A percentile compares a stretch with the other conserved stretches of the same genome.
phyloP scores from a whole-genome alignment of 2,329 filamentous ascomycete genomes.

The Pseudogymnoascus sp. region DNA sequence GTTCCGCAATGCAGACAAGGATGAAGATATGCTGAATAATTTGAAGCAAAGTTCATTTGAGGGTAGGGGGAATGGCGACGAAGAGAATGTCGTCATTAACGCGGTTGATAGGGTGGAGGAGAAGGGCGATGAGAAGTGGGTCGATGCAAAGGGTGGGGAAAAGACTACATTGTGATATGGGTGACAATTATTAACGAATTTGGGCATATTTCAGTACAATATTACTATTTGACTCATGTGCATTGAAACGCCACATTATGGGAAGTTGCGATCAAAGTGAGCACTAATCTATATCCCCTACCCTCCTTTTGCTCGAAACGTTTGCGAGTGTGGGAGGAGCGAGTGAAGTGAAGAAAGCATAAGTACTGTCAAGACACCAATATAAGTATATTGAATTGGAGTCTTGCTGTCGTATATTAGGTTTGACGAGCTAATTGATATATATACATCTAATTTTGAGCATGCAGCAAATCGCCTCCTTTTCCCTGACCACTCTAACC shows the following conservation, averaged over 20 bases:
- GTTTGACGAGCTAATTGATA: not conserved
- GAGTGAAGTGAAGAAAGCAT: not conserved
- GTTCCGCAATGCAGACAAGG: slow-evolving; percentile 54
- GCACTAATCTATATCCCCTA: not conserved
- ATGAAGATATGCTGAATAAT: slow-evolving; percentile 64
- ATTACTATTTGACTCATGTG: not conserved
- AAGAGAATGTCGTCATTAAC: slow-evolving; percentile 13
- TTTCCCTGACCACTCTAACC: not conserved
- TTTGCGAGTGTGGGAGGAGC: not conserved
- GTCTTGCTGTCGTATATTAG: not conserved
- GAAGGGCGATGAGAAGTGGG: not conserved
- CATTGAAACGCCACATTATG: not conserved
- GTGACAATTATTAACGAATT: not conserved
- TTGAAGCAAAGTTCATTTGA: slow-evolving; percentile 25
- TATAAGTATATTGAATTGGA: not conserved
- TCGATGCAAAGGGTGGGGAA: not conserved
- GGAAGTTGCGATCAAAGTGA: no score
- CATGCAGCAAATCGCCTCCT: not conserved
- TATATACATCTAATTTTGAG: not conserved
- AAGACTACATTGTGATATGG: not conserved
- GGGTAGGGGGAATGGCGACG: slow-evolving; percentile 15
- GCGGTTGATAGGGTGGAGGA: not conserved
- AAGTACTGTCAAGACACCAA: not conserved
- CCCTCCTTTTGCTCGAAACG: not conserved
- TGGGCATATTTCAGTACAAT: not conserved